Conservation (phyloP, 176 grass and related monocot genomes). For the Elaeis guineensis region DNA sequence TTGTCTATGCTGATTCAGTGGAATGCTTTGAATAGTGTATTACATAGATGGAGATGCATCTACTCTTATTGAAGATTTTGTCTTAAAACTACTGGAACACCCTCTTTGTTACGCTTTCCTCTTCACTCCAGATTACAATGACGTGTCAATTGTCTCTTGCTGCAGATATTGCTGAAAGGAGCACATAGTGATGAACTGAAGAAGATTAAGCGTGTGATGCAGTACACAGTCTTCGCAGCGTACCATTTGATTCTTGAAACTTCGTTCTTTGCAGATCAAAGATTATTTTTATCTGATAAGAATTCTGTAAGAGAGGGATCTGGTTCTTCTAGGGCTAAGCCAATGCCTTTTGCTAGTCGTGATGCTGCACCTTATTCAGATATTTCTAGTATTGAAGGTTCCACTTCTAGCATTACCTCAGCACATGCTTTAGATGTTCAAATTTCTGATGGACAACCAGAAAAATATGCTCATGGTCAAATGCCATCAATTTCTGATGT, state of each 20-base stretch:
- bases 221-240: constrained; percentile 73
- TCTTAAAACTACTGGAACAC: no score
- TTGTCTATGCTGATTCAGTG: no score
- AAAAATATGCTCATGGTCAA: not conserved
- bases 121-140: no score
- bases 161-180: constrained; percentile 76
- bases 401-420: not conserved
- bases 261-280: constrained; percentile 80
- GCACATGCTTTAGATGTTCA: constrained; percentile 1
- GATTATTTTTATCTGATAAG: constrained; percentile 47
- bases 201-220: constrained; percentile 72
- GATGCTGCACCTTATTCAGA: constrained; percentile 1
- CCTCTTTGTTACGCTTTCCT: no score
- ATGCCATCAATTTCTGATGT: not conserved
- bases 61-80: no score
- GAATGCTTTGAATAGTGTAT: no score
- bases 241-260: constrained; percentile 82
- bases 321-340: constrained; percentile 10
- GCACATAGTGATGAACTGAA: constrained; percentile 62
- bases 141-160: constrained; percentile 16
- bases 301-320: constrained; percentile 30
- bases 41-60: no score
- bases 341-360: not conserved
- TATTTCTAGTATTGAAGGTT: not conserved
- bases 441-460: not conserved